A percentile compares a stretch with the other conserved stretches of the same genome.
phyloP scores from a whole-genome alignment of 2,329 filamentous ascomycete genomes.

The Diaporthe vaccinii region DNA sequence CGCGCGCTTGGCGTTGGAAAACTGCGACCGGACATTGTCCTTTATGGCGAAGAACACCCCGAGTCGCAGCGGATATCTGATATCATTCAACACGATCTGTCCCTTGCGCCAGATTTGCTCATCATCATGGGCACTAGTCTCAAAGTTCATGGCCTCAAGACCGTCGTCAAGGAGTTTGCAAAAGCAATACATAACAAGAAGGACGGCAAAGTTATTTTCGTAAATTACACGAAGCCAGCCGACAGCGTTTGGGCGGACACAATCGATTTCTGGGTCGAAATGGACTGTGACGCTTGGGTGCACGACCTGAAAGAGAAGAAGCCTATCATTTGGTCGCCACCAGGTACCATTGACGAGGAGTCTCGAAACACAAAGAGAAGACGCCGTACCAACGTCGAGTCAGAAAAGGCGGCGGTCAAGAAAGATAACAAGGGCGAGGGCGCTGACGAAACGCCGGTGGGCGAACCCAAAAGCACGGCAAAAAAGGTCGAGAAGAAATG shows the following conservation, averaged over 20 bases:
- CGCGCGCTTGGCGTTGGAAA: conserved; percentile 76
- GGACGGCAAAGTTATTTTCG: conserved; percentile 78
- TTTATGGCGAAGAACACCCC: conserved; percentile 82
- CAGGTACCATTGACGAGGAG: conserved; percentile 58
- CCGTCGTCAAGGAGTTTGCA: conserved; percentile 79
- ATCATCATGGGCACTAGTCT: conserved; percentile 80
- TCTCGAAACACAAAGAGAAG: conserved; percentile 52
- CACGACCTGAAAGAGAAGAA: conserved; percentile 71
- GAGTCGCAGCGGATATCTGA: conserved; percentile 76
- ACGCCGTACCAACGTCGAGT: conserved; percentile 50
- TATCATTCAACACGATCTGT: conserved; percentile 77
- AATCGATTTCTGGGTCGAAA: conserved; percentile 81
- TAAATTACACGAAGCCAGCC: conserved; percentile 79
- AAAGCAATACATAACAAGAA: conserved; percentile 75
- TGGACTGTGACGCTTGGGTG: conserved; percentile 83
- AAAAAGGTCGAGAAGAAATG: conserved; percentile 38
- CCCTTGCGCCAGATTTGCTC: conserved; percentile 74
- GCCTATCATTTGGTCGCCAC: conserved; percentile 71
- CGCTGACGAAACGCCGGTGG: conserved; percentile 41
- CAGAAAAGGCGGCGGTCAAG: conserved; percentile 42
- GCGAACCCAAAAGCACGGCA: conserved; percentile 33
- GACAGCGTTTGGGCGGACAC: conserved; percentile 81
- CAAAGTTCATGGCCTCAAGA: conserved; percentile 78
- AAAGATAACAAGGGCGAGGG: conserved; percentile 53
- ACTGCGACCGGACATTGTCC: conserved; percentile 78